These are phyloP conservation scores for Apiospora sp. DNA, from an alignment of 2,329 filamentous ascomycete species.

Conservation along the genomic window DNA sequence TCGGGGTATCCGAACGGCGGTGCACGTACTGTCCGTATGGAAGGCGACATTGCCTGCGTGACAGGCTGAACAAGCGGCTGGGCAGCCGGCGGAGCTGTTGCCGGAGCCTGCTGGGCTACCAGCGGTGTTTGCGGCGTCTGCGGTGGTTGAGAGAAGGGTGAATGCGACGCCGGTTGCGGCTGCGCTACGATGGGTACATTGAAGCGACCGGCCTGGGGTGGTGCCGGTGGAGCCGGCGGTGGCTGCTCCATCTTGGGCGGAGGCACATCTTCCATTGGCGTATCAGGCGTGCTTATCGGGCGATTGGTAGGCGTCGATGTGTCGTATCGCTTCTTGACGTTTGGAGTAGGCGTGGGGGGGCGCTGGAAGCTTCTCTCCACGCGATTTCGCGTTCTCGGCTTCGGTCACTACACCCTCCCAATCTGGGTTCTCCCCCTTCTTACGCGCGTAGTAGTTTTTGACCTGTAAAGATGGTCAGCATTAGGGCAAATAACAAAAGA, in stretches of 20 bases:
- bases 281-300: slow-evolving; percentile 59
- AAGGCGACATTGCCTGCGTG: slow-evolving; percentile 57
- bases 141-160: slow-evolving; percentile 40
- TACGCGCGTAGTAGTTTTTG: slow-evolving; percentile 72
- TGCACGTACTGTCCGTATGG: slow-evolving; percentile 51
- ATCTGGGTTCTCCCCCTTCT: slow-evolving; percentile 67
- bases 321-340: slow-evolving; percentile 61
- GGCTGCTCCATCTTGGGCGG: slow-evolving; percentile 53
- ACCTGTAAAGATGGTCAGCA: slow-evolving; percentile 55
- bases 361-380: slow-evolving; percentile 66
- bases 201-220: slow-evolving; percentile 50
- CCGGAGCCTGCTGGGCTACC: slow-evolving; percentile 26
- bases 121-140: slow-evolving; percentile 41
- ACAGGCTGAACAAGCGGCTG: slow-evolving; percentile 49
- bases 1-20: slow-evolving; percentile 58
- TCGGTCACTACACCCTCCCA: slow-evolving; percentile 68
- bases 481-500: background rate
- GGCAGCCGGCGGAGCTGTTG: slow-evolving; percentile 35
- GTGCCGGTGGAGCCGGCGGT: slow-evolving; percentile 46
- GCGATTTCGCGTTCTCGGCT: slow-evolving; percentile 62
- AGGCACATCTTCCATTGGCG: slow-evolving; percentile 53
- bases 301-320: slow-evolving; percentile 47
- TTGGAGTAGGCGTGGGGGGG: slow-evolving; percentile 66
- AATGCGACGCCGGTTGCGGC: slow-evolving; percentile 35
- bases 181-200: slow-evolving; percentile 53